Percentiles rank a stretch among this genome's conserved stretches.
Conservation (phyloP, 1,284 basidiomycete species). For the Ganoderma resinaceum region DNA sequence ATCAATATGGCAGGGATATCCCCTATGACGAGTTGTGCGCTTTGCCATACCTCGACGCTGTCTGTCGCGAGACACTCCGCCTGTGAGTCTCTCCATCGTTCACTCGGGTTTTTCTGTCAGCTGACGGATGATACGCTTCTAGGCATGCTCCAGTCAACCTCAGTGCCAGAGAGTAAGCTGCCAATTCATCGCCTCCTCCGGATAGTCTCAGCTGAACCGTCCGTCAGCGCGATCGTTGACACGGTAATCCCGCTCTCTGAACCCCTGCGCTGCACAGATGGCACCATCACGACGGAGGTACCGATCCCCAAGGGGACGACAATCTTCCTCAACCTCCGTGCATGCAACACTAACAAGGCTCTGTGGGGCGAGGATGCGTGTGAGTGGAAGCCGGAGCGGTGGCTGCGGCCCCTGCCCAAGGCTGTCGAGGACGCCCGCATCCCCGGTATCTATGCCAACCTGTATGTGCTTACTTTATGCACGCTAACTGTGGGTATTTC, state of each 20-base stretch:
- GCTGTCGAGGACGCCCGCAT: constrained; percentile 30
- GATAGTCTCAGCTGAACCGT: not conserved
- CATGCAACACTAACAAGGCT: constrained; percentile 51
- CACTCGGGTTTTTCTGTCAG: not conserved
- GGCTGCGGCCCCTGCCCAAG: constrained; percentile 35
- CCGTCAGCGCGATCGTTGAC: constrained; percentile 27
- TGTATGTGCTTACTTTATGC: constrained; percentile 23
- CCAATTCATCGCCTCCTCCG: constrained; percentile 11
- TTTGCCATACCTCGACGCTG: constrained; percentile 42
- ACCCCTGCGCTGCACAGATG: constrained; percentile 34
- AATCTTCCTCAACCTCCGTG: constrained; percentile 54
- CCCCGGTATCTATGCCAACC: constrained; percentile 33
- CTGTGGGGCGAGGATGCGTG: constrained; percentile 64
- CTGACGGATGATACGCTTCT: not conserved
- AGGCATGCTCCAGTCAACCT: constrained; percentile 1
- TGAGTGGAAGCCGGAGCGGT: constrained; percentile 54
- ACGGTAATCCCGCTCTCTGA: constrained; percentile 35
- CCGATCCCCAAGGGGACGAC: constrained; percentile 52
- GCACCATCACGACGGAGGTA: constrained; percentile 46
- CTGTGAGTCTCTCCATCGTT: not conserved
- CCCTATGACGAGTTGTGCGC: constrained; percentile 39
- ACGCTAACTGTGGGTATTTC: not conserved
- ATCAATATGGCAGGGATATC: constrained; percentile 24
- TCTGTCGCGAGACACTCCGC: constrained; percentile 41
- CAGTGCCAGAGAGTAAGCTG: not conserved